Evolutionary conservation across 1,284 basidiomycete genomes (phyloP), one percentile per base, ranked within the genome.

Genomic region (Termitomyces sp.): DNA sequence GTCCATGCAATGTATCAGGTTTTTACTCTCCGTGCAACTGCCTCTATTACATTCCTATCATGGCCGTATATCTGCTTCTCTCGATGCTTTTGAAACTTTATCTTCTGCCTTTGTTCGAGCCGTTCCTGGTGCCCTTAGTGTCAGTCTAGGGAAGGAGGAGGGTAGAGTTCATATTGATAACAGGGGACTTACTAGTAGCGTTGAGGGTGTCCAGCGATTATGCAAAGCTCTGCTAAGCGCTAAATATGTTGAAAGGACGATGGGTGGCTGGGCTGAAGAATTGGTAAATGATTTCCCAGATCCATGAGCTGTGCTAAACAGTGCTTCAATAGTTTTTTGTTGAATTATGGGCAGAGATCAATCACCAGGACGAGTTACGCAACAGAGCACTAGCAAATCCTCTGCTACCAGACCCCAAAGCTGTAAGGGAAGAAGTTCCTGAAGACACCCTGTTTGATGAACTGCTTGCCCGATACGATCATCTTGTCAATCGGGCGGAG

Each of bases 81-180:
- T 98, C 9, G 94, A 98, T 63, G 94, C 94, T 0, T 98, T 98
- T 63, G 96, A 98, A 69, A 88, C 86, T 0, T 74, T 97, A 3
- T 92, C 92, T 1, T 92, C 89, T 17, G 83, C 88, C 0, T 86
- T 99, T 62, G 82, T 94, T 30, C 86, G 94, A 4, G 90, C 89
- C 2, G 93, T 98, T 5, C 94, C 96, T 0, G 96, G 95, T 4
- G 92, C 90, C 4, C 77, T 95, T 33, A 73, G 79, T 45, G 76
- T 84, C 45, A 71, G 72, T 49, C 61, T 75, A 4, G 70, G 76
- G 3, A 75, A 66, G 58, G 64, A 71, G 52, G 73, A 77, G 46
- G 74, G 78, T 7, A 73, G 77, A 8, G 74, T 81, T 13, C 79
- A 75, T 51, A 73, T 81, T 3, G 86, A 89, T 62, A 71, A 79